Conservation (phyloP, 176 grass and related monocot species). For the Dactylis glomerata region DNA sequence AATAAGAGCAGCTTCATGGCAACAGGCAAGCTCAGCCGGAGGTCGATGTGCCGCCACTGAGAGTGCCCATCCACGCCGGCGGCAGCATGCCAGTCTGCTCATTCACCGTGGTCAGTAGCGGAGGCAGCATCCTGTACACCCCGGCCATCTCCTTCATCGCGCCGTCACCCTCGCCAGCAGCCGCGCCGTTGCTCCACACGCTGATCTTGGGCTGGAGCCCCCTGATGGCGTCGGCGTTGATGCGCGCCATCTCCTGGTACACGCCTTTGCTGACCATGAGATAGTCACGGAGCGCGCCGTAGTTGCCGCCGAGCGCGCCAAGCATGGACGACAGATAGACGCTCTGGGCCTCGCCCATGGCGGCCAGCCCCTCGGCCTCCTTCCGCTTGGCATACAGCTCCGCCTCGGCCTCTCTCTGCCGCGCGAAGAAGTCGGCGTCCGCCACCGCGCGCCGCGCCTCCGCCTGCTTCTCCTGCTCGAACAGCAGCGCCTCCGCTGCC, state of each 20-base stretch:
- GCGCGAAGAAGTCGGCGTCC: constrained; percentile 46
- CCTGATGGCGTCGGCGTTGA: constrained; percentile 57
- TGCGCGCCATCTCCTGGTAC: constrained; percentile 69
- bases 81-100: not conserved
- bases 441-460: constrained; percentile 39
- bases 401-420: constrained; percentile 38
- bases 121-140: not conserved
- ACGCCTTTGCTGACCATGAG: constrained; percentile 55
- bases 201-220: constrained; percentile 69
- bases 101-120: not conserved
- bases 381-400: constrained; percentile 60
- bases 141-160: constrained; percentile 9
- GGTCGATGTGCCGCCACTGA: not conserved
- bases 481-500: constrained; percentile 40
- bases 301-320: constrained; percentile 48
- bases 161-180: not conserved
- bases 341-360: constrained; percentile 14
- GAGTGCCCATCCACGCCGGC: constrained; percentile 1
- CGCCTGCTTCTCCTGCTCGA: constrained; percentile 45
- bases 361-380: constrained; percentile 48
- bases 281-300: constrained; percentile 58
- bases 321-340: constrained; percentile 38
- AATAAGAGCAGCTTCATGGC: not conserved
- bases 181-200: constrained; percentile 43
- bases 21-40: not conserved